Evolutionary conservation across 805 yeast species (phyloP), one percentile per base, ranked within the genome.

Genomic region (Ogataea pilisensis): DNA sequence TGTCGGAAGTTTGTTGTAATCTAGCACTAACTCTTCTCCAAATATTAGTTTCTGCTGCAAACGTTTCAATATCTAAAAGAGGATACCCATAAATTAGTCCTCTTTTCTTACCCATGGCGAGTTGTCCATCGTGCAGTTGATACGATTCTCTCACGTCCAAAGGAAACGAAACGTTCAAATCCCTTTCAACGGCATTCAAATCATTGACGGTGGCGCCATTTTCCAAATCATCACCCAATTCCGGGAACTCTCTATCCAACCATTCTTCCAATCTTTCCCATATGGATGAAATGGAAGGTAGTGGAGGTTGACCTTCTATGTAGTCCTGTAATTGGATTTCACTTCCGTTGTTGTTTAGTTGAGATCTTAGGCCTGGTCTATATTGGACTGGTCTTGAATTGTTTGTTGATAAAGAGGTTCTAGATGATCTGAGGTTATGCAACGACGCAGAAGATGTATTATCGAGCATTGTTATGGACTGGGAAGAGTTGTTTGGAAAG

Each of bases 181-280:
- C 97, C 51, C 76, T 75, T 65, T 93, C 97, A 24, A 93, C 82
- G 51, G 84, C 91, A 47, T 73, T 71, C 42, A 91, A 70, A 59
- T 93, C 99, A 43, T 82, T 76, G 30, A 73, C 71, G 0, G 96
- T 87, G 46, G 89, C 93, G 22, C 88, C 84, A 38, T 78, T 82
- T 55, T 82, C 80, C 47, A 91, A 65, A 37, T 93, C 80, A 42
- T 86, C 90, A 44, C 73, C 75, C 42, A 93, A 68, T 63, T 91
- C 99, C 1, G 93, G 85, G 49, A 82, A 83, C 61, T 87, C 75
- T 41, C 78, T 76, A 27, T 76, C 69, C 16, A 91, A 69, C 96
- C 97, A 91, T 16, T 78, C 69, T 50, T 86, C 91, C 43, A 91
- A 80, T 54, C 90, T 90, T 47, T 85, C 75, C 98, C 98, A 91